Conservation (phyloP, 805 yeast genomes). For the Ogataea dorogensis region DNA sequence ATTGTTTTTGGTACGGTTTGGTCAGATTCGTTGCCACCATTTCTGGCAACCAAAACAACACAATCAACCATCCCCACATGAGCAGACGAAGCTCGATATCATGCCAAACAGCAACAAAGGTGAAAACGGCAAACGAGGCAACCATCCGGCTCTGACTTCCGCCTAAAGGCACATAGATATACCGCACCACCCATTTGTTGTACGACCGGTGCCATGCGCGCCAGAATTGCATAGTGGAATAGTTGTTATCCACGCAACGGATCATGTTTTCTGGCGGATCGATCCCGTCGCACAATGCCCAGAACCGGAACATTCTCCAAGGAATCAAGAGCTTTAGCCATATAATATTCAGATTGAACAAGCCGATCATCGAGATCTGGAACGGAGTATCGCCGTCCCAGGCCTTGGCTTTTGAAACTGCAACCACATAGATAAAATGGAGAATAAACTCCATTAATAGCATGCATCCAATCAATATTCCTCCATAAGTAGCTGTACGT, state of each 20-base stretch:
- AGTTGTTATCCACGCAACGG: slow-evolving; percentile 92
- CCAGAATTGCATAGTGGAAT: slow-evolving; percentile 94
- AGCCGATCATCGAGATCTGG: slow-evolving; percentile 91
- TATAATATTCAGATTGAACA: slow-evolving; percentile 83
- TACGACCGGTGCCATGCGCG: slow-evolving; percentile 97
- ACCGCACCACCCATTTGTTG: slow-evolving; percentile 86
- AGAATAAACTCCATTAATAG: slow-evolving; percentile 85
- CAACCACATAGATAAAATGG: slow-evolving; percentile 90
- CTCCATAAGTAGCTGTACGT: slow-evolving; percentile 58
- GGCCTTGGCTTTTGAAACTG: slow-evolving; percentile 84
- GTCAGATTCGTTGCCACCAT: slow-evolving; percentile 53
- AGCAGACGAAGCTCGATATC: slow-evolving; percentile 85
- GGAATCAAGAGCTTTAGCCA: slow-evolving; percentile 94
- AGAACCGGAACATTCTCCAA: slow-evolving; percentile 91
- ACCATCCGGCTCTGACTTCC: slow-evolving; percentile 70
- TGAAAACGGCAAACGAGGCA: slow-evolving; percentile 81
- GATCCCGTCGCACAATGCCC: slow-evolving; percentile 90
- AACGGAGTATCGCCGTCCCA: slow-evolving; percentile 90
- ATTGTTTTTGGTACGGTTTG: slow-evolving; percentile 33
- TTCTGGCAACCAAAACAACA: slow-evolving; percentile 85
- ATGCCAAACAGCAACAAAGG: slow-evolving; percentile 98
- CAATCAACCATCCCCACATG: slow-evolving; percentile 96
- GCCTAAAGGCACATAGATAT: slow-evolving; percentile 89
- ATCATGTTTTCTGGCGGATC: slow-evolving; percentile 99
- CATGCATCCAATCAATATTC: slow-evolving; percentile 69